Base-by-base conservation (phyloP, 306 rosid genomes). In the Aeschynomene evenia region DNA sequence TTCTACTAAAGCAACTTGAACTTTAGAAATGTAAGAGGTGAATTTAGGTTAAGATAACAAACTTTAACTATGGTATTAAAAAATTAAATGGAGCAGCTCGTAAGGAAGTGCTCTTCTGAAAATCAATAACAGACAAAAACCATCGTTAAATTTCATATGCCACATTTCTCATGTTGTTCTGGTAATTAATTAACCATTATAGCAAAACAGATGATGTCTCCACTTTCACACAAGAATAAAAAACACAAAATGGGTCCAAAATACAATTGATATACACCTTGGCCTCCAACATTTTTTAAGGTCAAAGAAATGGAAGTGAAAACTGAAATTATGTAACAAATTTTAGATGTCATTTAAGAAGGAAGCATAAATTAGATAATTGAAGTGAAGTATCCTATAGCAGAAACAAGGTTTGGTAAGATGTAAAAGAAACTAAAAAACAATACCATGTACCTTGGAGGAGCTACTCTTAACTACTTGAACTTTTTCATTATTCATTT, bases 361-460 rank as follows among this genome's bases (percentile, higher is more conserved):
- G 65, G 57, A 49, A 37, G 16, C 51, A 61, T 51, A 60, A 39
- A 59, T 60, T 60, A 18, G 19, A 46, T 36, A 76, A 59, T 50
- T 68, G 9, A 56, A 60, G 22, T 12, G 19, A 56, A 56, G 63
- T 68, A n/a, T 34, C 53, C 60, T 18, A 37, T 23, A 13, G 48
- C 80, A 58, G 74, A 67, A 50, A 34, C 31, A 66, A 46, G 58
- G 42, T 39, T 68, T 45, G 39, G 21, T 50, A 68, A 36, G 51
- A 76, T 69, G 66, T 12, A 76, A 52, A 18, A 39, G 40, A 68
- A 56, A 9, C 49, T 16, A 49, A 28, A 55, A 14, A 14, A 10
- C 14, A 42, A 21, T 59, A 48, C 68, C 58, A 50, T 76, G 51
- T 26, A 52, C 13, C 40, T 10, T 10, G 39, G 37, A 67, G 54